Evolutionary conservation across 2,329 filamentous ascomycete species (phyloP).

Genomic region (Talaromyces sp.): DNA sequence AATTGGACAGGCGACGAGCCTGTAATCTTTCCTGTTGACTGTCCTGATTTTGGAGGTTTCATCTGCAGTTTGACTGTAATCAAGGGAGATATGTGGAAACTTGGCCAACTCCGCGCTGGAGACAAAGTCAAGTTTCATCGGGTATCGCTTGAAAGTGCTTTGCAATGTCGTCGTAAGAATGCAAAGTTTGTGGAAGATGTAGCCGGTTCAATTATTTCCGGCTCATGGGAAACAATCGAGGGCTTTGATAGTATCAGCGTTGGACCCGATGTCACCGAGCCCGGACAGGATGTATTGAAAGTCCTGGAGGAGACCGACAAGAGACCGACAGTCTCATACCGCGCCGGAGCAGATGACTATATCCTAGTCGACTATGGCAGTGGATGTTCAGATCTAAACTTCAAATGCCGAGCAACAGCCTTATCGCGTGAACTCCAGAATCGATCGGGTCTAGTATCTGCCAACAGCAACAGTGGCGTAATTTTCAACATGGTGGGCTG

Average conservation of each 20-base stretch:
- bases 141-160: conserved; percentile 53
- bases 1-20: conserved; percentile 58
- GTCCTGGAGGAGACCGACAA: neutral
- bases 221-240: neutral
- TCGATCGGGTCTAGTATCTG: neutral
- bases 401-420: conserved; percentile 52
- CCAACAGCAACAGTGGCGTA: neutral
- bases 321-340: neutral
- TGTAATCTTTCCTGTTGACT: conserved; percentile 55
- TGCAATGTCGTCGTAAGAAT: conserved; percentile 24
- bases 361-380: conserved; percentile 58
- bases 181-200: conserved; percentile 43
- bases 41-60: conserved; percentile 61
- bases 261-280: neutral
- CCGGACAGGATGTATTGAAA: neutral
- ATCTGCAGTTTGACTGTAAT: conserved; percentile 56
- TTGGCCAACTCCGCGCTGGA: conserved; percentile 61
- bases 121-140: conserved; percentile 52
- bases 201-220: neutral
- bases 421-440: neutral
- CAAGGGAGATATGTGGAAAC: conserved; percentile 58
- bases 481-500: neutral
- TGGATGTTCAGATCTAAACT: conserved; percentile 56
- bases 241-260: neutral
- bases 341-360: conserved; percentile 38